Conservation (phyloP, 495 filamentous ascomycete genomes). For the Penicillium malachiteum region DNA sequence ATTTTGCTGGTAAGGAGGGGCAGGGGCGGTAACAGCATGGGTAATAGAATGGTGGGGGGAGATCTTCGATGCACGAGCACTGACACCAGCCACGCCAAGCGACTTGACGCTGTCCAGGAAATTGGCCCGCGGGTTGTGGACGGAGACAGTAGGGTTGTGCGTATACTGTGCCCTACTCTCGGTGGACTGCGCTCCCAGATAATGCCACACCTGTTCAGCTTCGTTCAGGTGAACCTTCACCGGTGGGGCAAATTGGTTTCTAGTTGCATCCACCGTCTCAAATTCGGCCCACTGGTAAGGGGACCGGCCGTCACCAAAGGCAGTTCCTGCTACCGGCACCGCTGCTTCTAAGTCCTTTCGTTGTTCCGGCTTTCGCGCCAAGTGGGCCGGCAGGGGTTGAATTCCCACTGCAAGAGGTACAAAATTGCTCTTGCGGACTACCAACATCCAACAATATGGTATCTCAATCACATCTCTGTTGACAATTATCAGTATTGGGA, state of each 20-base stretch:
- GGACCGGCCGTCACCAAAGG: slow-evolving; percentile 56
- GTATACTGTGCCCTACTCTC: slow-evolving; percentile 93
- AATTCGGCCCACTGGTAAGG: slow-evolving; percentile 81
- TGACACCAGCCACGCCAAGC: slow-evolving; percentile 35
- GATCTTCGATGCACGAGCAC: slow-evolving; percentile 34
- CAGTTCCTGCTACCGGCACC: slow-evolving; percentile 54
- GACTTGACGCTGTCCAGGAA: slow-evolving; percentile 57
- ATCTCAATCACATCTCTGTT: slow-evolving; percentile 52
- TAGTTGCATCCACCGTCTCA: slow-evolving; percentile 52
- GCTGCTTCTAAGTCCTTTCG: slow-evolving; percentile 49
- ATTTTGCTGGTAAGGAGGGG: slow-evolving; percentile 34
- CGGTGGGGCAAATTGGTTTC: slow-evolving; percentile 47
- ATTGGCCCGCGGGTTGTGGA: slow-evolving; percentile 59
- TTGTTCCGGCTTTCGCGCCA: slow-evolving; percentile 48
- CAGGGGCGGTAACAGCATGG: slow-evolving; percentile 35
- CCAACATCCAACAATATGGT: slow-evolving; percentile 55
- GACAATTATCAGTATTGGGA: slow-evolving; percentile 25
- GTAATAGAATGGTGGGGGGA: slow-evolving; percentile 34
- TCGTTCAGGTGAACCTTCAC: slow-evolving; percentile 63
- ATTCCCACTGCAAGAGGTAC: slow-evolving; percentile 52
- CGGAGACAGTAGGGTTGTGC: slow-evolving; percentile 63
- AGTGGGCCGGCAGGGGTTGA: slow-evolving; percentile 58
- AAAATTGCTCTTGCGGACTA: slow-evolving; percentile 53
- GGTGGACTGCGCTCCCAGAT: slow-evolving; percentile 81
- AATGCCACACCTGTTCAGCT: slow-evolving; percentile 81